Base-by-base conservation (phyloP, 805 yeast species). In the Candida palmyrensis region DNA sequence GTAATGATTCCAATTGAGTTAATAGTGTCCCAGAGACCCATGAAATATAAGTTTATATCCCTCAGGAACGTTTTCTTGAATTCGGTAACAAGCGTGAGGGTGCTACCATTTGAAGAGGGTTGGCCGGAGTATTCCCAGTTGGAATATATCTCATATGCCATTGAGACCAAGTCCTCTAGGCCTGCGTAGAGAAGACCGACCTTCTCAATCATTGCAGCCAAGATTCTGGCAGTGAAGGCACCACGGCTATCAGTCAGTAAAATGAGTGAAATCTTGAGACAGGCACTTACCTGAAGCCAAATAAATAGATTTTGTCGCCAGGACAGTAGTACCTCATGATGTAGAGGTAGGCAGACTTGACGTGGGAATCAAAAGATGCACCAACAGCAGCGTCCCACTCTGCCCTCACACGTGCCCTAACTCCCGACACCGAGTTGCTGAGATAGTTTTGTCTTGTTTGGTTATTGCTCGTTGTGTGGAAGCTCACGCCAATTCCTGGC, bases 1-100 rank as follows among this genome's bases (percentile, higher is more conserved):
- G 75, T 58, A 3, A 79, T 36, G 7, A 78, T 44, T 0, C 87
- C 87, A 14, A 79, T 78, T 1, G 85, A 77, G 47, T 77, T 78
- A 13, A 79, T 77, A 0, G 84, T 73, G 53, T 80, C 88, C 70
- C 81, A 80, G 13, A 80, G 51, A 0, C 87, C 87, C 68, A 79
- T 71, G 38, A 78, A 77, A 40, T 71, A 68, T 30, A 80, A 64
- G 6, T 45, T 46, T 3, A 75, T 70, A 4, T 59, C 44, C 30
- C 76, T 53, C 10, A 75, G 68, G 46, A 79, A 80, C 0, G 79
- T 73, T 29, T 56, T 59, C 39, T 63, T 70, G 49, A 78, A 80
- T 41, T 75, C 80, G 18, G 59, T 66, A 2, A 74, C 68, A 23
- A 75, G 54, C 1, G 75, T 62, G 3, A 64, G 59, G 2, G 71